A percentile compares a stretch with the other conserved stretches of the same genome.
Evolutionary conservation across 2,329 filamentous ascomycete genomes (phyloP).

Genomic region (Curvularia hawaiiensis): DNA sequence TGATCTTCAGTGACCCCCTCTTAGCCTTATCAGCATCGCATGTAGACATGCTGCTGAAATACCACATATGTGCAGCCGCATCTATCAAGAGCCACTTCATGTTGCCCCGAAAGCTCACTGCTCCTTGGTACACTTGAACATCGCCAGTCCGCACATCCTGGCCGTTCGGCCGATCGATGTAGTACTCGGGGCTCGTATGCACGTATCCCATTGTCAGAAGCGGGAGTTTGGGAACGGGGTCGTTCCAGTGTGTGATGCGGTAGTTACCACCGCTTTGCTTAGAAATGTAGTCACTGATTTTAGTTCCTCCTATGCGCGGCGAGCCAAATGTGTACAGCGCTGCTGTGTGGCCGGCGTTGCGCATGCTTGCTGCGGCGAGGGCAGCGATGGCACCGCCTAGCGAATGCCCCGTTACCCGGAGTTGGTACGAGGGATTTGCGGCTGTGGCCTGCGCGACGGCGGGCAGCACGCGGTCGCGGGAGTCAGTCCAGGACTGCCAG

Average conservation of each 20-base stretch:
- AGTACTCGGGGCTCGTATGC: conserved; percentile 74
- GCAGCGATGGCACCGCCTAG: conserved; percentile 70
- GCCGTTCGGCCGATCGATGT: conserved; percentile 37
- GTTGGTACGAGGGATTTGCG: conserved; percentile 58
- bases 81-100: conserved; percentile 35
- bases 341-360: conserved; percentile 29
- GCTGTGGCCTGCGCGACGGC: conserved; percentile 53
- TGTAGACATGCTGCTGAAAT: conserved; percentile 33
- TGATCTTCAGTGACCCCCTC: conserved; percentile 15
- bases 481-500: conserved; percentile 61
- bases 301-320: conserved; percentile 68
- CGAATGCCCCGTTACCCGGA: conserved; percentile 70
- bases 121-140: conserved; percentile 31
- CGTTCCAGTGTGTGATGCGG: conserved; percentile 70
- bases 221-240: conserved; percentile 71
- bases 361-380: conserved; percentile 60
- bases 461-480: conserved; percentile 50
- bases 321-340: conserved; percentile 66
- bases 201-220: conserved; percentile 65
- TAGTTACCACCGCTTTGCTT: conserved; percentile 60
- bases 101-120: conserved; percentile 38
- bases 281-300: conserved; percentile 62
- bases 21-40: conserved; percentile 26
- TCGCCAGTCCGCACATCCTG: conserved; percentile 26
- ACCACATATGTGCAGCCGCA: conserved; percentile 45